A percentile compares a stretch with the other conserved stretches of the same genome.
Conservation (phyloP, 2,329 filamentous ascomycete species). For the Thermoascus crustaceus region DNA sequence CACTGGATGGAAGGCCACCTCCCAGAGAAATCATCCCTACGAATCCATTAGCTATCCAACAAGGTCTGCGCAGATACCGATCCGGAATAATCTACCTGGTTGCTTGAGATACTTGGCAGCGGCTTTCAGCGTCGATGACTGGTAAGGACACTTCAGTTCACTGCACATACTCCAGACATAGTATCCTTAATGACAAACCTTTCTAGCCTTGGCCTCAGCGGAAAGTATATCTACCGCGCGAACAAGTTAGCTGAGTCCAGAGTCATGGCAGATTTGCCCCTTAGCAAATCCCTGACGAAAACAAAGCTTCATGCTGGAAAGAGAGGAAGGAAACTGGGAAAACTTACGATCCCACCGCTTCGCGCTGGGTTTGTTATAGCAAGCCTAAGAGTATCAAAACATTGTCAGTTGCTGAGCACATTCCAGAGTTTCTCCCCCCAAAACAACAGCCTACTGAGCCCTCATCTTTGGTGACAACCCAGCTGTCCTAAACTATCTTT, state of each 20-base stretch:
- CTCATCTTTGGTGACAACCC: too few relatives aligned
- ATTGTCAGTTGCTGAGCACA: constrained; percentile 10
- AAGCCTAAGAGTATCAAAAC: constrained; percentile 22
- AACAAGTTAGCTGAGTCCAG: not conserved
- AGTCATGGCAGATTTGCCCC: too few relatives aligned
- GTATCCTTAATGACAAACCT: constrained; percentile 26
- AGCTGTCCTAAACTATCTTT: constrained; percentile 7
- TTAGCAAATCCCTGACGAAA: too few relatives aligned
- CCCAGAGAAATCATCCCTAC: constrained; percentile 75
- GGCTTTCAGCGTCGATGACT: constrained; percentile 68
- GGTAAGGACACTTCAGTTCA: constrained; percentile 24
- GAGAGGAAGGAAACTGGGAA: not conserved
- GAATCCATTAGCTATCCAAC: not conserved
- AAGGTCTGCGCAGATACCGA: constrained; percentile 5
- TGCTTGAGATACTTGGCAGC: constrained; percentile 72
- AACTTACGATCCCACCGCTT: constrained; percentile 76
- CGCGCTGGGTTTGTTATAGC: constrained; percentile 60
- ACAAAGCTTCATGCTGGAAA: not conserved
- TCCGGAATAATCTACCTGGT: constrained; percentile 43
- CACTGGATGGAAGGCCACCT: constrained; percentile 77
- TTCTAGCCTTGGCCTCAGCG: constrained; percentile 49
- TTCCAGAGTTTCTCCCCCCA: too few relatives aligned
- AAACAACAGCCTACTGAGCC: too few relatives aligned
- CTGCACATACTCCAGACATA: not conserved
- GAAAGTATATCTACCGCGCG: constrained; percentile 24